These are phyloP conservation scores for Gaertneriomyces semiglobifer DNA, from an alignment of 192 early-diverging fungal genomes.

Conservation along the genomic window DNA sequence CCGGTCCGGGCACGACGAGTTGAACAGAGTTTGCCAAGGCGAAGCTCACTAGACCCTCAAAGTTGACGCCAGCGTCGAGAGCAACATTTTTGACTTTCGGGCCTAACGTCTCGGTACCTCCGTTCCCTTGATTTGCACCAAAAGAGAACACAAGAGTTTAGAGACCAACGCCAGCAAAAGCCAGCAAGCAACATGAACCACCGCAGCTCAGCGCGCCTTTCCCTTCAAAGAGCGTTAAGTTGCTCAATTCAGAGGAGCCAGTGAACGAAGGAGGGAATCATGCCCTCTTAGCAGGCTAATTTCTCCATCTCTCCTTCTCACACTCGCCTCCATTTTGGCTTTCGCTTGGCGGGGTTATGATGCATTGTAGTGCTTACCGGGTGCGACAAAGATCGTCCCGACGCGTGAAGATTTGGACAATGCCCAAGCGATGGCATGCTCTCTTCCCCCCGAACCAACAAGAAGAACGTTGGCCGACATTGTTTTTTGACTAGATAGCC, in stretches of 20 bases:
- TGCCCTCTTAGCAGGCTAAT: too few relatives aligned
- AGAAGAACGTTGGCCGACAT: conserved; percentile 64
- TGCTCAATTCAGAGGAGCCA: too few relatives aligned
- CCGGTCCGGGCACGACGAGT: conserved; percentile 91
- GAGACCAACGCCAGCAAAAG: too few relatives aligned
- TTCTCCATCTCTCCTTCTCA: too few relatives aligned
- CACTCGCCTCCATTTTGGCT: too few relatives aligned
- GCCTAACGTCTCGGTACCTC: conserved; percentile 74
- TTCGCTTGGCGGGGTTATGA: too few relatives aligned
- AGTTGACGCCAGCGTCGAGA: conserved; percentile 62
- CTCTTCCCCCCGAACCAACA: conserved; percentile 92
- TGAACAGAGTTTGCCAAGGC: conserved; percentile 73
- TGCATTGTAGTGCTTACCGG: conserved; percentile 55
- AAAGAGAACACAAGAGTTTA: background rate
- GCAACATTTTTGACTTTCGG: conserved; percentile 79
- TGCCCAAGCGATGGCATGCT: conserved; percentile 93
- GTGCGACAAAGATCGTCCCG: conserved; percentile 83
- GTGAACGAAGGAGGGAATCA: too few relatives aligned
- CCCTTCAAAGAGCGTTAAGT: too few relatives aligned
- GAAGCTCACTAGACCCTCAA: conserved; percentile 73
- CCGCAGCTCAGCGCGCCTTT: too few relatives aligned
- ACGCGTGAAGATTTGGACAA: conserved; percentile 76
- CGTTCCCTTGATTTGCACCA: conserved; percentile 67
- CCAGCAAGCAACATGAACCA: too few relatives aligned
- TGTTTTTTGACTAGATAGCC: background rate